Conservation (phyloP, 139 green algal genomes). For the Chlamydomonas asymmetrica region DNA sequence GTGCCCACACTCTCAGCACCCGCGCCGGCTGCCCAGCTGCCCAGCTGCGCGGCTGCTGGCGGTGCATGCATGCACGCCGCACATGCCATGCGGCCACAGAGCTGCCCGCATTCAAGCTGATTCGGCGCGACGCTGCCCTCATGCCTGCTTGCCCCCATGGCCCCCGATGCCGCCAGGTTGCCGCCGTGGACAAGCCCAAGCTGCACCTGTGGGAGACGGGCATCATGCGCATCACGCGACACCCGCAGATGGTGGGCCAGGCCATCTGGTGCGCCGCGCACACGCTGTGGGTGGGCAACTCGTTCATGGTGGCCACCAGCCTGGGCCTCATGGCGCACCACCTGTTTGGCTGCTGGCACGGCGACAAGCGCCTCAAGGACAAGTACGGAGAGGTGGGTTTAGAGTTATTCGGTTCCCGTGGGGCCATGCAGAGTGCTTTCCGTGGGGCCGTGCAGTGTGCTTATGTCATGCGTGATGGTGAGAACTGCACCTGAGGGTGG, state of each 20-base stretch:
- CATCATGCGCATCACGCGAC: conserved; percentile 91
- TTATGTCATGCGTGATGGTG: too few species aligned
- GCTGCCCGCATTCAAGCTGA: too few species aligned
- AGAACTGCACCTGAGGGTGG: too few species aligned
- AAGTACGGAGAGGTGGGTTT: conserved; percentile 81
- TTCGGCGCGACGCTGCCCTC: too few species aligned
- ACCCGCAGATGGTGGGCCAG: conserved; percentile 75
- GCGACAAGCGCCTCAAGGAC: conserved; percentile 80
- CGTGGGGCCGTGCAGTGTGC: too few species aligned
- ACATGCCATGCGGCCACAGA: too few species aligned
- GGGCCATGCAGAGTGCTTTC: too few species aligned
- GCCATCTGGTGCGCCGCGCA: conserved; percentile 88
- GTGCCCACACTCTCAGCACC: too few species aligned
- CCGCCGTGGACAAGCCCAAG: conserved; percentile 94
- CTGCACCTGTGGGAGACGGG: conserved; percentile 98
- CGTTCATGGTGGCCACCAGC: conserved; percentile 87
- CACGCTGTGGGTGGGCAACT: conserved; percentile 90
- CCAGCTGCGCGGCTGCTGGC: too few species aligned
- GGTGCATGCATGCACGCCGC: too few species aligned
- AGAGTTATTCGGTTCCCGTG: too few species aligned
- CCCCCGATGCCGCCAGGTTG: conserved; percentile 57
- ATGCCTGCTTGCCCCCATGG: not conserved
- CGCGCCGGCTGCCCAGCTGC: too few species aligned
- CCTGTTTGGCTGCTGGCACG: conserved; percentile 94
- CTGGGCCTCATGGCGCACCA: conserved; percentile 91